Conservation (phyloP, 257 asterid species). For the Cordia subcordata region DNA sequence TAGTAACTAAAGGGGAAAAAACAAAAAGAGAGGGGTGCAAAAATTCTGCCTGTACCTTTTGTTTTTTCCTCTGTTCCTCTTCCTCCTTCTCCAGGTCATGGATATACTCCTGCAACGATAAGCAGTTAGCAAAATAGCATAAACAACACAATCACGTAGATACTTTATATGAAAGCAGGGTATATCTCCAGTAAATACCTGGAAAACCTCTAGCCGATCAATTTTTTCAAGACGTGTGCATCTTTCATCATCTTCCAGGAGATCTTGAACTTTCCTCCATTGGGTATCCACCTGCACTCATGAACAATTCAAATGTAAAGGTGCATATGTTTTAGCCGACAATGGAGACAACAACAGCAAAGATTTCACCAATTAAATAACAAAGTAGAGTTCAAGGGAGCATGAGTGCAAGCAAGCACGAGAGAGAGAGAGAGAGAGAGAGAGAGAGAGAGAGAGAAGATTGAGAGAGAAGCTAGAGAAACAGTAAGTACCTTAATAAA, state of each 20-base stretch:
- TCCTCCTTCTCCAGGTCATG: conserved; percentile 96
- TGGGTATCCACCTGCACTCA: conserved; percentile 78
- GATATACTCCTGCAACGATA: conserved; percentile 67
- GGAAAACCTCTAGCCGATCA: conserved; percentile 83
- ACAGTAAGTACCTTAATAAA: conserved; percentile 63
- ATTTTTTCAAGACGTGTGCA: conserved; percentile 87
- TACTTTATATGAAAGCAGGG: conserved; percentile 3
- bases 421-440: conserved; percentile 7
- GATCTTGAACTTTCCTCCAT: conserved; percentile 98
- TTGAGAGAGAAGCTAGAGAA: conserved; percentile 3
- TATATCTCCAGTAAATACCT: conserved; percentile 37
- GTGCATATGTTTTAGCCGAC: not conserved
- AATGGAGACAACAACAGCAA: conserved; percentile 1
- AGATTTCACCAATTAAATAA: conserved; percentile 2
- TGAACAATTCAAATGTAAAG: too few species aligned
- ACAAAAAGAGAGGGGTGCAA: not conserved
- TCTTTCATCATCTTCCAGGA: conserved; percentile 92
- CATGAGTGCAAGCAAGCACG: not conserved
- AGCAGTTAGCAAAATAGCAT: conserved; percentile 6
- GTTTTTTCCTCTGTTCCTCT: conserved; percentile 81
- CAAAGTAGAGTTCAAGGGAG: not conserved
- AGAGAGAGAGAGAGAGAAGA: conserved; percentile 9
- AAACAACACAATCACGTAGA: not conserved
- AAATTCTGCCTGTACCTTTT: conserved; percentile 46
- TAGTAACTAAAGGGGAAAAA: conserved; percentile 15